Base-by-base conservation (phyloP, 2,329 filamentous ascomycete genomes). In the Purpureocillium takamizusanense region DNA sequence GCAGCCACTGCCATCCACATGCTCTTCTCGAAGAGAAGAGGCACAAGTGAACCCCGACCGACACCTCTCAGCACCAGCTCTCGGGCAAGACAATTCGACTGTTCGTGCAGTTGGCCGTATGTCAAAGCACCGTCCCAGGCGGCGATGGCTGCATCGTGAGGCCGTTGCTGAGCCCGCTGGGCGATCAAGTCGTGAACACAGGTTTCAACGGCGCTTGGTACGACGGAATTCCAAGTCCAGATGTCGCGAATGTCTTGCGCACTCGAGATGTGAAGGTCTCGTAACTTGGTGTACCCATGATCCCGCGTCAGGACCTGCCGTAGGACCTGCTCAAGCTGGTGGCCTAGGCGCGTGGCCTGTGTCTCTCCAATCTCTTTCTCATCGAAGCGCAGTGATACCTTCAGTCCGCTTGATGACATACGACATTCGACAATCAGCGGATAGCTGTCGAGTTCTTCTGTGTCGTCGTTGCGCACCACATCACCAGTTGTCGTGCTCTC, bases 91-190 rank as follows among this genome's bases (percentile, higher is more conserved):
- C 15, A 17, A 8, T 27, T 34, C 3, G 46, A 45, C 7, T 43
- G 33, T 4, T 28, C 16, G 21, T 53, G 45, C 2, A 68, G 51
- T 25, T 68, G 55, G 27, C 48, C 36, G 39, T 67, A 69, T 6
- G 63, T 64, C 39, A 67, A 56, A 31, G 49, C 41, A 6, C 65
- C 50, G 37, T 51, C 50, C 50, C 49, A 52, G 14, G 47, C 42
- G 32, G 41, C 45, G 8, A 53, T 34, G 1, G 50, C 50, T 10
- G 38, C 35, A 8, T 46, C 45, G 15, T 36, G 23, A 12, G 50
- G 51, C 23, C 42, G 45, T 18, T 37, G 31, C 15, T 37, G 25
- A 14, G 35, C 46, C 18, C 35, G 31, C 15, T 42, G 36, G 7
- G 33, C 36, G 14, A 51, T 36, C 7, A 49, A 28, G 7, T 48